Base-by-base conservation (phyloP, 1,284 basidiomycete genomes). In the Apiotrichum sp. region DNA sequence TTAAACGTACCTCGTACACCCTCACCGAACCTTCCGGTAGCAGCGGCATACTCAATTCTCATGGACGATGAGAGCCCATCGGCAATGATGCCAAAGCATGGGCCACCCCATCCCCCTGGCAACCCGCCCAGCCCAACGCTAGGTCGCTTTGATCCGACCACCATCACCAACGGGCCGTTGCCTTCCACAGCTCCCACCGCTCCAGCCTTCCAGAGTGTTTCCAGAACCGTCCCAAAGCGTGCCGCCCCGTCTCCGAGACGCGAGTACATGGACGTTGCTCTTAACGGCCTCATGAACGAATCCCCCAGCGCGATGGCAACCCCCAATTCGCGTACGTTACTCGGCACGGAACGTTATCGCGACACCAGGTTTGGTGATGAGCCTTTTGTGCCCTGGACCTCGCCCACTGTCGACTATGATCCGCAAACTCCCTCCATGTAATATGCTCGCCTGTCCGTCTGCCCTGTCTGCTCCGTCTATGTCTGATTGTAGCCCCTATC, bases 301-400 rank as follows among this genome's bases (percentile, higher is more conserved):
- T 38, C 48, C 13, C 48, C 56, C 3, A 57, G 57, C 40, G 61
- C 47, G 4, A n/a, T 64, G 7, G 57, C 57, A 1, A 72, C 70
- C 0, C 72, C 72, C 2, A 62, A 60, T 10, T 69, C 70, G 52
- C 56, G 72, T 38, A 74, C 72, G 1, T 53, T 74, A 59, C 52
- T 74, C 22, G 72, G 72, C 9, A 74, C 72, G 0, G 72, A 74
- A 58, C 54, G 67, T 16, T 74, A 72, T 57, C 62, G 68, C 38
- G 72, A 74, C 60, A 71, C 67, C 46, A 57, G 72, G 34, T 74
- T 74, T 56, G 72, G 68, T 3, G 72, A 74, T 59, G 62, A 72
- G 31, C 69, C 69, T 2, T 56, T 69, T 9, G 59, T 67, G 10
- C 46, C 55, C 2, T 72, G 71, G 71, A 59, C 55, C 8, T 63